Percentiles rank a stretch among this genome's conserved stretches.
Evolutionary conservation across 192 early-diverging fungal species (phyloP).

Genomic region (Coemansia sp.): DNA sequence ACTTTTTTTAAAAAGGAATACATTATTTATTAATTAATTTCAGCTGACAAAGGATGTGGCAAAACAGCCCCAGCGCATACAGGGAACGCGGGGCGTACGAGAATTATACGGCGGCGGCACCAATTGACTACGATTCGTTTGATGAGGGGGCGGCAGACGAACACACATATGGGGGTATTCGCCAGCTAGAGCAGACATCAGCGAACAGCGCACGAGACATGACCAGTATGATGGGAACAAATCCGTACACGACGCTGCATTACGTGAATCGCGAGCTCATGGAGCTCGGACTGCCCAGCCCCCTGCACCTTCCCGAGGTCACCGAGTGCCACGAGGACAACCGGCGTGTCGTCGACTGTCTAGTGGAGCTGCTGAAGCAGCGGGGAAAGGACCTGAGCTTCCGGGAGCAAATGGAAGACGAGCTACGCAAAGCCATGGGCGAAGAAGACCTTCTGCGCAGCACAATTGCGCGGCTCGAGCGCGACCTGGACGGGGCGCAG

Average conservation of each 20-base stretch:
- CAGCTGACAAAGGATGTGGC: constrained; percentile 29
- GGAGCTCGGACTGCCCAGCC: constrained; percentile 48
- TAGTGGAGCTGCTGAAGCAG: constrained; percentile 30
- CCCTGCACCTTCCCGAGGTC: constrained; percentile 39
- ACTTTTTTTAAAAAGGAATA: neutral
- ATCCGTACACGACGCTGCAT: constrained; percentile 39
- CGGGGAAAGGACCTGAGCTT: constrained; percentile 31
- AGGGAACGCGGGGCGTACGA: neutral
- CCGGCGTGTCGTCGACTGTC: constrained; percentile 43
- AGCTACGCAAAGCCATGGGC: constrained; percentile 46
- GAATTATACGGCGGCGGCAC: constrained; percentile 7
- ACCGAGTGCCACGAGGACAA: constrained; percentile 50
- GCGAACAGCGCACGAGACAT: constrained; percentile 29
- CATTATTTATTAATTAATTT: neutral
- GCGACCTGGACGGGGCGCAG: constrained; percentile 42
- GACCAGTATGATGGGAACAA: neutral
- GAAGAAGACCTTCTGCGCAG: constrained; percentile 44
- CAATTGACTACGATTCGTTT: constrained; percentile 32
- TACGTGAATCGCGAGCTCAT: constrained; percentile 53
- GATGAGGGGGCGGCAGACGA: constrained; percentile 13
- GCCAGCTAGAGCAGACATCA: constrained; percentile 52
- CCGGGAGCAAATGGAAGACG: constrained; percentile 48
- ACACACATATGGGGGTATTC: constrained; percentile 45
- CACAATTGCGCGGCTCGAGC: constrained; percentile 30
- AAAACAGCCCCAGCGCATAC: constrained; percentile 12